These are phyloP conservation scores for Lagenidium giganteum DNA, from an alignment of 352 stramenopile species.

Conservation along the genomic window DNA sequence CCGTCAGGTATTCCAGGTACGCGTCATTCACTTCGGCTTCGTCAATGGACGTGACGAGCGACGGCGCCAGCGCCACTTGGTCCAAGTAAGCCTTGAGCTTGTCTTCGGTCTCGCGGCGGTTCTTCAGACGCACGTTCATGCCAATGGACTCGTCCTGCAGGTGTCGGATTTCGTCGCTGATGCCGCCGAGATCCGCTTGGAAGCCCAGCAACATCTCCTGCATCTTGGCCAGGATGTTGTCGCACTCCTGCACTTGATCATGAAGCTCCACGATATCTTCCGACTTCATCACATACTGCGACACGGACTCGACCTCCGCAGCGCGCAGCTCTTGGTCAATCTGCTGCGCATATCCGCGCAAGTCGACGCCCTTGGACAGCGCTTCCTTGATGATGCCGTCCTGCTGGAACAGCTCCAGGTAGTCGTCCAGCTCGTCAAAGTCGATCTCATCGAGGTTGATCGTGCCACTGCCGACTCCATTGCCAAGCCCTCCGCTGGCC, in stretches of 20 bases:
- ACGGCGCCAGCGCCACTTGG: slow-evolving; percentile 93
- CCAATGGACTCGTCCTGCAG: slow-evolving; percentile 94
- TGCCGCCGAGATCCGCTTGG: slow-evolving; percentile 96
- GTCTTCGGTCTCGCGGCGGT: slow-evolving; percentile 92
- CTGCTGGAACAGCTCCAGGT: slow-evolving; percentile 93
- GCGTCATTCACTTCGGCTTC: slow-evolving; percentile 92
- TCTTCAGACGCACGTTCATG: slow-evolving; percentile 94
- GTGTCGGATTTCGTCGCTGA: slow-evolving; percentile 97
- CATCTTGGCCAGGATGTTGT: slow-evolving; percentile 95
- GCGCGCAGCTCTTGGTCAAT: slow-evolving; percentile 86
- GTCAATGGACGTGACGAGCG: slow-evolving; percentile 90
- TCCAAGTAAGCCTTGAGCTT: slow-evolving; percentile 93
- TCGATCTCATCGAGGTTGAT: slow-evolving; percentile 89
- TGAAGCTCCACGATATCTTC: slow-evolving; percentile 90
- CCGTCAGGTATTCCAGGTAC: slow-evolving; percentile 92
- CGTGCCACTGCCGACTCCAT: no score
- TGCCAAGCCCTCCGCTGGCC: no score
- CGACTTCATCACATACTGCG: slow-evolving; percentile 85
- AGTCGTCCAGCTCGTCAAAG: slow-evolving; percentile 92
- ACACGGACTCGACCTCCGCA: slow-evolving; percentile 79
- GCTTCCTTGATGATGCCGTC: slow-evolving; percentile 91
- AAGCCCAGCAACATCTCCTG: slow-evolving; percentile 98
- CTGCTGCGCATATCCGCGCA: slow-evolving; percentile 87
- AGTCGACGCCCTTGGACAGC: slow-evolving; percentile 86
- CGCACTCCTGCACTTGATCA: slow-evolving; percentile 94